Base-by-base conservation (phyloP, 768 basidiomycete genomes). In the Collybia sordida region DNA sequence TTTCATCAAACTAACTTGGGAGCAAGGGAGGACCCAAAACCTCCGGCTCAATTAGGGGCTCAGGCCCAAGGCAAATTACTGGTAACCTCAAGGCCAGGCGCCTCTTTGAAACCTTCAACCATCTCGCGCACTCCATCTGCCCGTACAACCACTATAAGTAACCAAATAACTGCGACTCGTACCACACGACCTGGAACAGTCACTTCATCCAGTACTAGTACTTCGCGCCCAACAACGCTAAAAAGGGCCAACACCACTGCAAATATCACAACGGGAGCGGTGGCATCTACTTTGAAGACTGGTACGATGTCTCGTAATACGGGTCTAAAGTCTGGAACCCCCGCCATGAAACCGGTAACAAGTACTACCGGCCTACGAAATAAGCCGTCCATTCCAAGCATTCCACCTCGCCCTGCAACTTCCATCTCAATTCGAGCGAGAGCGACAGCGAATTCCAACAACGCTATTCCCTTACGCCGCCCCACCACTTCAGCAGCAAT, bases 1-100 rank as follows among this genome's bases (percentile, higher is more conserved):
- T 70, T 70, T 38, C 47, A 57, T 17, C 38, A 35, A 53, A 34
- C 28, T 12, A 47, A 7, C 38, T 46, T 23, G 11, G 25, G 22
- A 18, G 18, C 11, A 19, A n/a, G 28, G 39, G 21, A 12, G 23
- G 23, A 21, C 7, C 31, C 39, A 2, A 45, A 22, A 3, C 31
- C 17, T 17, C n/a, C 6, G 35, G 18, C 31, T 14, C 31, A 31
- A 31, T 14, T 31, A 12, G 11, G 31, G 31, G 14, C 31, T 31
- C 9, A 11, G 14, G 31, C 34, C 9, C n/a, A 46, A 31, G 22
- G 14, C 11, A 45, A n/a, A 2, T n/a, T n/a, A n/a, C 17, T 34
- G 21, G 28, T 17, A 18, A 5, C 35, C 28, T 9, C 50, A 12
- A 54, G 42, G 39, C 14, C 44, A 8, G 39, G 38, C 34, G 23